These are phyloP conservation scores for Rutstroemia sp. DNA, from an alignment of 2,329 filamentous ascomycete genomes.

Conservation along the genomic window DNA sequence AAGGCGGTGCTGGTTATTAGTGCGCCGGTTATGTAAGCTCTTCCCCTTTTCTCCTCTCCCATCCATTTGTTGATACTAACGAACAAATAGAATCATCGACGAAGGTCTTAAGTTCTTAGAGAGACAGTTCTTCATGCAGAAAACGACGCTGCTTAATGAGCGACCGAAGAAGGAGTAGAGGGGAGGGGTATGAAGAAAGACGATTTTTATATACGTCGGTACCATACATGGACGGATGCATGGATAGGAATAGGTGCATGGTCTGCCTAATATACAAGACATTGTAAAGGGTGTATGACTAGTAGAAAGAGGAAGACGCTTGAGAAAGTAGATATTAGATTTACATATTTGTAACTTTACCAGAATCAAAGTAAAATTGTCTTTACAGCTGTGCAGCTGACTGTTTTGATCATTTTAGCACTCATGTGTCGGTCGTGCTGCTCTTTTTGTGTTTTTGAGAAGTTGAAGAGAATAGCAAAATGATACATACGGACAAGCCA, in stretches of 20 bases:
- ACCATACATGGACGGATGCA: no score
- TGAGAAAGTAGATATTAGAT: conserved; percentile 19
- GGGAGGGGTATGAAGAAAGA: background rate
- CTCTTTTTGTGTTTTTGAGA: no score
- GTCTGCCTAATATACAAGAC: no score
- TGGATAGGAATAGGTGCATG: no score
- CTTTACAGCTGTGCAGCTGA: no score
- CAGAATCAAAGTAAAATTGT: background rate
- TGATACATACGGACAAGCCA: no score
- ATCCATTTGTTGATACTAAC: background rate
- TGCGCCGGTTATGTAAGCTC: conserved; percentile 80
- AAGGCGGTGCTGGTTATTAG: conserved; percentile 84
- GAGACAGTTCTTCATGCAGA: conserved; percentile 40
- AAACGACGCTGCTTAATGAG: conserved; percentile 20
- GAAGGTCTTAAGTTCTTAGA: conserved; percentile 60
- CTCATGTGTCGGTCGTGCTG: no score
- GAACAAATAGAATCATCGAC: conserved; percentile 49
- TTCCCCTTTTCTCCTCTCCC: background rate
- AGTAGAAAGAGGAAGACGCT: conserved; percentile 14
- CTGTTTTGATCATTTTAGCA: no score
- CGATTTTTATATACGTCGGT: no score
- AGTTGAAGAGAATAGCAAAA: no score
- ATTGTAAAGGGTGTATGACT: conserved; percentile 13
- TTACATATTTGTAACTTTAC: conserved; percentile 9
- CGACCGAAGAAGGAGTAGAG: conserved; percentile 28